Evolutionary conservation across 2,329 filamentous ascomycete species (phyloP), one percentile per base, ranked within the genome.

Genomic region (Dactylellina parvicollis): DNA sequence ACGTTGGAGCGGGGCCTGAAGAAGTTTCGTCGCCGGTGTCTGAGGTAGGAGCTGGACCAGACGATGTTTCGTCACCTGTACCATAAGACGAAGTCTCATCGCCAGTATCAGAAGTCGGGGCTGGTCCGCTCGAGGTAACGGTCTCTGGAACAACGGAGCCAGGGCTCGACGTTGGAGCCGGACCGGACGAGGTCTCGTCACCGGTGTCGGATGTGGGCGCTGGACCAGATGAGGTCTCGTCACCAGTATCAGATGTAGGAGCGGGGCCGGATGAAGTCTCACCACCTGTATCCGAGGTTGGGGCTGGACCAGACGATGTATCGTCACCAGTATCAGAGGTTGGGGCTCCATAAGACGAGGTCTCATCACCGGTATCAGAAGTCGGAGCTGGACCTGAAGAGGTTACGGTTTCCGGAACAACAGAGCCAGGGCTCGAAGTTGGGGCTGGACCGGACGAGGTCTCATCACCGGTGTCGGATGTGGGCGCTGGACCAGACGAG

Each of bases 61-160:
- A 30, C 24, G 50, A 24, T 3, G 42, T 49, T 4, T 20, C 42
- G 42, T 46, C 3, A 46, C 16, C 42, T 46, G n/a, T n/a, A n/a
- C n/a, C n/a, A n/a, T n/a, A n/a, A n/a, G n/a, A n/a, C n/a, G n/a
- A n/a, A n/a, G n/a, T n/a, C n/a, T n/a, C 30, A 34, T 14, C 14
- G 10, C 52, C 62, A 8, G n/a, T 46, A 28, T 36, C 62, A 32
- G 38, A 30, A 14, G 44, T 55, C n/a, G 57, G 38, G 12, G 46
- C 47, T 26, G n/a, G 20, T 16, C 7, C 28, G 2, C n/a, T n/a
- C n/a, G 14, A 18, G 8, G 44, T 34, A 34, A 14, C 40, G 1
- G 34, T 36, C 20, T 18, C 32, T 10, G 36, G 20, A 16, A n/a
- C n/a, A n/a, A n/a, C n/a, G n/a, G n/a, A n/a, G n/a, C 32, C 36